Percentiles rank a stretch among this genome's conserved stretches.
These are phyloP conservation scores for Corynascus novoguineensis DNA, from an alignment of 495 filamentous ascomycete species.

Conservation along the genomic window DNA sequence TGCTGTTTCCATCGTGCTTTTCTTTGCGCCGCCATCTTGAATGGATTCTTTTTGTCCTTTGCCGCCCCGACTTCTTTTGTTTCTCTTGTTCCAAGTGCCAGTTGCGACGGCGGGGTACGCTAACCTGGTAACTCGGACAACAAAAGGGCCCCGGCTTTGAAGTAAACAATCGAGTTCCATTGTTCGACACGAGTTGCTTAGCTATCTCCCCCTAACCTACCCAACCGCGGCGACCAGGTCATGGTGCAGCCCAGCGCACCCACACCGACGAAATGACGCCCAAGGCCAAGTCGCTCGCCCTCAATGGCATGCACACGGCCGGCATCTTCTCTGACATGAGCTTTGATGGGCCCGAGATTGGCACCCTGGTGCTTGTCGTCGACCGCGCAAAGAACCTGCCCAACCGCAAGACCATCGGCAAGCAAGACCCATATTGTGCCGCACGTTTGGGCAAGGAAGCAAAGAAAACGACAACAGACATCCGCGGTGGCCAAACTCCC, in stretches of 20 bases:
- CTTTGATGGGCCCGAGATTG: constrained; percentile 89
- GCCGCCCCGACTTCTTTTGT: not conserved
- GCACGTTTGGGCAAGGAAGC: constrained; percentile 92
- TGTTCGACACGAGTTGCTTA: too few species aligned
- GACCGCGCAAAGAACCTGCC: constrained; percentile 95
- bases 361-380: constrained; percentile 84
- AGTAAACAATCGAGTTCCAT: constrained; percentile 24
- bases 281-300: constrained; percentile 39
- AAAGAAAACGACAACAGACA: constrained; percentile 93
- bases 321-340: constrained; percentile 96
- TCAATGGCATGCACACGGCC: constrained; percentile 65
- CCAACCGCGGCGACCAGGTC: not conserved
- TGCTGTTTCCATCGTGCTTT: not conserved
- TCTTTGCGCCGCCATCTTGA: not conserved
- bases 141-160: constrained; percentile 2
- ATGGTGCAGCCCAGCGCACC: constrained; percentile 15
- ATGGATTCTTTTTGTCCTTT: not conserved
- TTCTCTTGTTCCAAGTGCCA: not conserved
- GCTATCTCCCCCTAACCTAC: too few species aligned
- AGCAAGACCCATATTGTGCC: constrained; percentile 97
- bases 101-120: constrained; percentile 4
- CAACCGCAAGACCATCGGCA: constrained; percentile 93
- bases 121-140: too few species aligned
- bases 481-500: constrained; percentile 90
- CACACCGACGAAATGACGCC: constrained; percentile 36